Conservation (phyloP, 2,329 filamentous ascomycete genomes). For the Claviceps digitariae region DNA sequence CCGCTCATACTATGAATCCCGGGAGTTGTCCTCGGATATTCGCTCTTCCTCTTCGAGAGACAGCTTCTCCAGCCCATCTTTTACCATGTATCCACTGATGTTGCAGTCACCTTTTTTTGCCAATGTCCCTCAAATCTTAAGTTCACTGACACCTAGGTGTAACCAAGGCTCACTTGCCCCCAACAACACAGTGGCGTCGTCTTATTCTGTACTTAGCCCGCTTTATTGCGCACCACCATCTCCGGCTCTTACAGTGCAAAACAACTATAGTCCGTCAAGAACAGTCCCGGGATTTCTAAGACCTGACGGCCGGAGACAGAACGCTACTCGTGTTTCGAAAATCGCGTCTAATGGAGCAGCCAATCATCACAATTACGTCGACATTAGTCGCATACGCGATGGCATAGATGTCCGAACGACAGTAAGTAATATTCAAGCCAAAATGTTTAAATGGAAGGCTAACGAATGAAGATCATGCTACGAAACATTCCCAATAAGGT, state of each 20-base stretch:
- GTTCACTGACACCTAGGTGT: constrained; percentile 11
- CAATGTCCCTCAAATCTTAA: constrained; percentile 16
- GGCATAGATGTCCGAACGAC: constrained; percentile 65
- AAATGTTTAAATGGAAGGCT: background rate
- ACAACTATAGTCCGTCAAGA: constrained; percentile 28
- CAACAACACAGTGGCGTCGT: constrained; percentile 17
- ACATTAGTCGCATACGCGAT: constrained; percentile 44
- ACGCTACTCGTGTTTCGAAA: constrained; percentile 31
- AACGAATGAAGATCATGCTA: constrained; percentile 60
- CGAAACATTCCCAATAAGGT: constrained; percentile 92
- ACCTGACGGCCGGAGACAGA: constrained; percentile 32
- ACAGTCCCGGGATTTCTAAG: constrained; percentile 20
- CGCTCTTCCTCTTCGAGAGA: constrained; percentile 6
- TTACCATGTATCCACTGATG: constrained; percentile 21
- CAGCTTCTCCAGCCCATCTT: constrained; percentile 12
- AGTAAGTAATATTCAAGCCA: constrained; percentile 30
- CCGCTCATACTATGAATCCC: constrained; percentile 5
- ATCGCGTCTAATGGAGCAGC: constrained; percentile 32
- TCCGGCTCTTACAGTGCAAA: constrained; percentile 20
- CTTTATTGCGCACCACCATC: constrained; percentile 20
- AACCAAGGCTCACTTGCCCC: constrained; percentile 10
- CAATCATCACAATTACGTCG: constrained; percentile 48
- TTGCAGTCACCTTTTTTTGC: constrained; percentile 17
- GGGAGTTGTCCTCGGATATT: constrained; percentile 1
- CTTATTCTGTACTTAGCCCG: constrained; percentile 17